phyloP scores from a whole-genome alignment of 2,329 filamentous ascomycete genomes.

The Nemania bipapillata region DNA sequence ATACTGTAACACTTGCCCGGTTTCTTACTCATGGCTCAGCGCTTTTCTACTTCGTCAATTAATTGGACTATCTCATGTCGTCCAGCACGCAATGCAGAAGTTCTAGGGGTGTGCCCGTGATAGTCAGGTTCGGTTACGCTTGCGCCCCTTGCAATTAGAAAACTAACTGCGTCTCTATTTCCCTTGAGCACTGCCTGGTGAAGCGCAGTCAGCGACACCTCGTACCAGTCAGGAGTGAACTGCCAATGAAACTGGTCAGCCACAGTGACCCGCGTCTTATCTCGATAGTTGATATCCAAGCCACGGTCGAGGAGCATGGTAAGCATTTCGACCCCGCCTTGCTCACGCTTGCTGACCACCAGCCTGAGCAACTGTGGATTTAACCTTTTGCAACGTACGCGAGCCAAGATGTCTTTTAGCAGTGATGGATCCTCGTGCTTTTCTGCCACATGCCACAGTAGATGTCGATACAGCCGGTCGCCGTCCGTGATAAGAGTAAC shows the following conservation, averaged over 20 bases:
- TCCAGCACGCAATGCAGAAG: conserved; percentile 12
- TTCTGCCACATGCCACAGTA: conserved; percentile 1
- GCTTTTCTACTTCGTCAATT: conserved; percentile 18
- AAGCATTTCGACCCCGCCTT: conserved; percentile 26
- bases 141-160: conserved; percentile 29
- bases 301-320: conserved; percentile 28
- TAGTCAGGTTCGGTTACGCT: conserved; percentile 21
- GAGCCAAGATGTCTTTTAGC: conserved; percentile 21
- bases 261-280: neutral
- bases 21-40: too few species aligned
- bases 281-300: conserved; percentile 30
- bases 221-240: neutral
- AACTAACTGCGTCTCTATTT: conserved; percentile 23
- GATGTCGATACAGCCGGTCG: neutral
- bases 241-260: neutral
- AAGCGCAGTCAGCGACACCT: conserved; percentile 22
- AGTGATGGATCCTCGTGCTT: conserved; percentile 28
- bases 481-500: neutral
- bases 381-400: conserved; percentile 13
- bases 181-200: conserved; percentile 12
- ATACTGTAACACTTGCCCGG: too few species aligned
- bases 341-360: neutral
- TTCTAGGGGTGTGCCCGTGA: conserved; percentile 4
- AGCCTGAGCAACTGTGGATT: neutral
- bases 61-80: conserved; percentile 22